Percentiles rank a stretch among this genome's conserved stretches.
Evolutionary conservation across 352 stramenopile genomes (phyloP).

Genomic region (Plasmopara muralis): DNA sequence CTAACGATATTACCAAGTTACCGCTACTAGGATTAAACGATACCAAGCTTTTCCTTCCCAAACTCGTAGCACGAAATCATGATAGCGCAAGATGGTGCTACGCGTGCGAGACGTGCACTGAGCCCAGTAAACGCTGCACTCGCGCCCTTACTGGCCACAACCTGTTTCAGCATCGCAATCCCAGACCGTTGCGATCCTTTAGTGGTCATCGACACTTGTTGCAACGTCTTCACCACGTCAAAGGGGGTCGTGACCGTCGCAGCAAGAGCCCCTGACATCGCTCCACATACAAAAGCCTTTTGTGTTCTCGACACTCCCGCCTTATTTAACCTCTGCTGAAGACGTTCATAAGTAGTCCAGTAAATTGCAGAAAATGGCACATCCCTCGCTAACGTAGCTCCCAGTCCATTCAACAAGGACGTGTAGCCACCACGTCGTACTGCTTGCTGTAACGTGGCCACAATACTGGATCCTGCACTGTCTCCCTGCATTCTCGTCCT

Average conservation of each 20-base stretch:
- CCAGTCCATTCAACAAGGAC: conserved; percentile 83
- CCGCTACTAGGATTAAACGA: conserved; percentile 26
- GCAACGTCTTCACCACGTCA: conserved; percentile 94
- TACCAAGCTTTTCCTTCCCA: conserved; percentile 60
- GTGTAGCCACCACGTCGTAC: conserved; percentile 60
- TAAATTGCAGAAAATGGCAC: conserved; percentile 95
- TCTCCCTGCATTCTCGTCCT: conserved; percentile 81
- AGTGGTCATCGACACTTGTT: conserved; percentile 55
- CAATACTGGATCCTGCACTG: conserved; percentile 22
- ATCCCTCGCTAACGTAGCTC: conserved; percentile 89
- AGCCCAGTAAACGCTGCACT: conserved; percentile 59
- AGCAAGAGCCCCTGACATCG: conserved; percentile 80
- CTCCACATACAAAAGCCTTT: conserved; percentile 81
- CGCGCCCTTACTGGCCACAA: conserved; percentile 43
- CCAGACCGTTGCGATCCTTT: conserved; percentile 35
- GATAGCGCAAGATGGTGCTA: conserved; percentile 78
- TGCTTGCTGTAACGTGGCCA: conserved; percentile 45
- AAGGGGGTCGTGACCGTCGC: conserved; percentile 91
- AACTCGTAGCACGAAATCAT: conserved; percentile 85
- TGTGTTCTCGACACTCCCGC: conserved; percentile 40
- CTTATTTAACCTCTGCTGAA: conserved; percentile 30
- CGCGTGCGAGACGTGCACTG: conserved; percentile 52
- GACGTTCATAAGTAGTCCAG: conserved; percentile 88
- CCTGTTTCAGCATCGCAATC: conserved; percentile 35
- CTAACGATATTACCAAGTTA: background rate